Evolutionary conservation across 176 grass and related monocot species (phyloP).

Genomic region (bread wheat (Triticum aestivum)): IWGSC_CS_RefSeq_v2.1 NC_057814.1:123967297-123967796

Average conservation of each 20-base stretch:
- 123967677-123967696: conserved; percentile 73
- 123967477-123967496: conserved; percentile 84
- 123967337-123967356: conserved; percentile 44
- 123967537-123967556: conserved; percentile 36
- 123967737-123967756: conserved; percentile 64
- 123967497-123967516: conserved; percentile 56
- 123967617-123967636: conserved; percentile 50
- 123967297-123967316: conserved; percentile 54
- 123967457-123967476: conserved; percentile 52
- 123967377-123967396: conserved; percentile 67
- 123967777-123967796: not conserved
- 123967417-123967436: conserved; percentile 81
- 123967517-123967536: conserved; percentile 77
- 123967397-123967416: conserved; percentile 65
- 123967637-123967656: conserved; percentile 56
- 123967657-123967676: conserved; percentile 21
- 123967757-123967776: conserved; percentile 44
- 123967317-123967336: conserved; percentile 56
- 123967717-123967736: conserved; percentile 51
- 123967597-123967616: conserved; percentile 58
- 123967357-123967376: conserved; percentile 46
- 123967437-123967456: conserved; percentile 46
- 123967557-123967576: conserved; percentile 11
- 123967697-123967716: conserved; percentile 67
- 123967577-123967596: conserved; percentile 54